phyloP scores from a whole-genome alignment of 2,329 filamentous ascomycete genomes.

The Trichoderma sp. region DNA sequence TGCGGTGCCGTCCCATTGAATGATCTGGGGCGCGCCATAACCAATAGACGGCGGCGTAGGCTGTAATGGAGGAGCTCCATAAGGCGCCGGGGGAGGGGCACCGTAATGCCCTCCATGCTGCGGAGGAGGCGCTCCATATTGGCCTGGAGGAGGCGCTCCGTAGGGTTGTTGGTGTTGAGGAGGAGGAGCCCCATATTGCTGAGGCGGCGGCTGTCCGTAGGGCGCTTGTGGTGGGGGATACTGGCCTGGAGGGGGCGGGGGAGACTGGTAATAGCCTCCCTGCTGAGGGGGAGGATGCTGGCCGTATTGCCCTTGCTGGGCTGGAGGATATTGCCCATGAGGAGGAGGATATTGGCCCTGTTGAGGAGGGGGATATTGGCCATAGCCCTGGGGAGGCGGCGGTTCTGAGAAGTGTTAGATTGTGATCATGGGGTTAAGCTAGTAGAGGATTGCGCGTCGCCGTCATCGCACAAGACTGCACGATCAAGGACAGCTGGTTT shows the following conservation, averaged over 20 bases:
- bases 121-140: slow-evolving; percentile 38
- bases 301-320: slow-evolving; percentile 37
- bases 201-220: slow-evolving; percentile 28
- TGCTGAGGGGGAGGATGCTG: slow-evolving; percentile 30
- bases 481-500: background rate
- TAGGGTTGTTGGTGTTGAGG: slow-evolving; percentile 29
- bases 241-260: slow-evolving; percentile 31
- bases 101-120: slow-evolving; percentile 37
- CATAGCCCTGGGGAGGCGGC: slow-evolving; percentile 43
- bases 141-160: slow-evolving; percentile 25
- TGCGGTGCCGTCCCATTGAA: slow-evolving; percentile 65
- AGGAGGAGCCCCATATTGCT: slow-evolving; percentile 36
- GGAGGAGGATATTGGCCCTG: slow-evolving; percentile 41
- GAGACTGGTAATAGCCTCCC: slow-evolving; percentile 35
- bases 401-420: slow-evolving; percentile 33
- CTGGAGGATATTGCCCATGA: slow-evolving; percentile 36
- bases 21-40: slow-evolving; percentile 71
- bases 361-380: slow-evolving; percentile 37
- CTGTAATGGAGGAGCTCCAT: slow-evolving; percentile 39
- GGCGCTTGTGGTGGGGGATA: slow-evolving; percentile 30
- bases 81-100: slow-evolving; percentile 40
- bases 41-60: slow-evolving; percentile 70
- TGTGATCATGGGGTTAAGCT: background rate
- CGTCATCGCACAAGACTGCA: background rate
- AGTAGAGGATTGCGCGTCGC: background rate